Base-by-base conservation (phyloP, 2,329 filamentous ascomycete genomes). In the Pseudocercospora cruenta region DNA sequence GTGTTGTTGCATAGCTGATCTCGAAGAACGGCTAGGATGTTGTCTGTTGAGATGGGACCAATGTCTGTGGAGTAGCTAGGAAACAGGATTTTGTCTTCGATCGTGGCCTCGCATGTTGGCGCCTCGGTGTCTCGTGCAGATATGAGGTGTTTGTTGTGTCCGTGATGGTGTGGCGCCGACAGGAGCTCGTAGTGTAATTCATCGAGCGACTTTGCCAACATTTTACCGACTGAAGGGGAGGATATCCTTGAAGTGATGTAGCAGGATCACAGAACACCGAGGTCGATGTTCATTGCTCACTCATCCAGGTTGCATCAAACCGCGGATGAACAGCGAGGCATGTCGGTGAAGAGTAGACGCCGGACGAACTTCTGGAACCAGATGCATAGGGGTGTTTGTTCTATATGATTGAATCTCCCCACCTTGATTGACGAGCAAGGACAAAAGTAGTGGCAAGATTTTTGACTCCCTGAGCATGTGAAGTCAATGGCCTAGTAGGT, bases 1-100 rank as follows among this genome's bases (percentile, higher is more conserved):
- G 45, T 26, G 19, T 63, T 58, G 22, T 66, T 66, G 64, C 64
- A 66, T 47, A 66, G 33, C 54, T 66, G 64, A 39, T 66, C 62
- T 28, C 64, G 60, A 8, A 66, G 60, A 1, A 66, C 31, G 12
- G 54, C 60, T 7, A 66, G 19, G 19, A 66, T 60, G 10, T 61
- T 57, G 21, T 66, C 64, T 4, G 64, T 57, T n/a, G 60, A 63
- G 19, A 66, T 49, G 36, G 64, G 60, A 24, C 64, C 64, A 55
- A 63, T 57, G n/a, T 62, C 45, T 26, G 64, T 66, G 26, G 60
- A 57, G 57, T 66, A 63, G 21, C 64, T 66, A 9, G 64, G 62
- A 19, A 61, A 62, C 43, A 66, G 60, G 43, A 66, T 47, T 49
- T 62, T 58, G 28, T 58, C 55, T 26, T 58, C 55, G 55, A 58